phyloP scores from a whole-genome alignment of 1,284 basidiomycete species.

The Ganoderma meredithae region DNA sequence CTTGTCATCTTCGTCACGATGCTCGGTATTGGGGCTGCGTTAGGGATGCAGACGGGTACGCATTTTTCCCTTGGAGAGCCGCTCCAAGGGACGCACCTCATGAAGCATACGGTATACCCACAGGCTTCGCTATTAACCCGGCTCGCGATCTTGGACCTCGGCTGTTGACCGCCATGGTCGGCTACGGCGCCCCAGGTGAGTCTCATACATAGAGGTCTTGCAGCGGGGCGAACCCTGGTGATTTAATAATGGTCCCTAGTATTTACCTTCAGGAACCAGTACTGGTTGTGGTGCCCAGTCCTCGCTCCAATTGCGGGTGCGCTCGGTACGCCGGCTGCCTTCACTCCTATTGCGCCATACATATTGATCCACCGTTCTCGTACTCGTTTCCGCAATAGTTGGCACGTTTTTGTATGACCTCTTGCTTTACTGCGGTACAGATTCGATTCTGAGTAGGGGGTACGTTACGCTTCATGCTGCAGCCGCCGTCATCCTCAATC shows the following conservation, averaged over 20 bases:
- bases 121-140: conserved; percentile 66
- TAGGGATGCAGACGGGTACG: conserved; percentile 64
- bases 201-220: not conserved
- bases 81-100: not conserved
- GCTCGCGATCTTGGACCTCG: conserved; percentile 72
- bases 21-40: conserved; percentile 58
- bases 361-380: not conserved
- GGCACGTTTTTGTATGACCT: conserved; percentile 62
- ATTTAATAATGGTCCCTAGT: conserved; percentile 40
- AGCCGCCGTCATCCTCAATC: no score
- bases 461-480: no score
- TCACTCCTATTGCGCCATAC: not conserved
- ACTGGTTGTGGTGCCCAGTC: conserved; percentile 81
- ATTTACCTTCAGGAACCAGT: conserved; percentile 61
- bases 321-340: conserved; percentile 40
- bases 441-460: conserved; percentile 55
- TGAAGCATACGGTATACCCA: not conserved
- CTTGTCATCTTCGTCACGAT: conserved; percentile 62
- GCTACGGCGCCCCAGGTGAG: conserved; percentile 60
- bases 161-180: conserved; percentile 64
- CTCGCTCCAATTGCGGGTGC: conserved; percentile 66
- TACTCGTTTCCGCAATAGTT: conserved; percentile 23
- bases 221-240: not conserved
- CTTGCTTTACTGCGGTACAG: conserved; percentile 59
- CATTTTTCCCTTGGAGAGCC: not conserved